A percentile compares a stretch with the other conserved stretches of the same genome.
These are phyloP conservation scores for Leccinum subgranulosum DNA, from an alignment of 768 basidiomycete species.

Conservation along the genomic window DNA sequence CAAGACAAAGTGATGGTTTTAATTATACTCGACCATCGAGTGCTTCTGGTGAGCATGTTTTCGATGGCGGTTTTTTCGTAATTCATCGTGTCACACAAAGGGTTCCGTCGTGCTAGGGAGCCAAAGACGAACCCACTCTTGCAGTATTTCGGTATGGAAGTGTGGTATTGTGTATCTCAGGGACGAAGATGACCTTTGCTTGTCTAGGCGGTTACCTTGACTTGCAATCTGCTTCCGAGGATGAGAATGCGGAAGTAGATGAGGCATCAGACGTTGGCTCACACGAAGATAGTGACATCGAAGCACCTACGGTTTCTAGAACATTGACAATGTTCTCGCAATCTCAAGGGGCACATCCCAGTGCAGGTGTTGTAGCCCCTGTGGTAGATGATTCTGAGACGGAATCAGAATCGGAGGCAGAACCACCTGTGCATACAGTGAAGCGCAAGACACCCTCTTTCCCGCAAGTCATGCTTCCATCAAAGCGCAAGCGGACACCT, in stretches of 20 bases:
- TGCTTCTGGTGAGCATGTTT: constrained; percentile 10
- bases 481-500: constrained; percentile 19
- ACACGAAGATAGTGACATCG: constrained; percentile 25
- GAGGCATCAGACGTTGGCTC: constrained; percentile 18
- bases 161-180: neutral
- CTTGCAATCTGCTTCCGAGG: constrained; percentile 52
- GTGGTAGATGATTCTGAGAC: constrained; percentile 27
- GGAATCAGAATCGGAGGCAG: constrained; percentile 33
- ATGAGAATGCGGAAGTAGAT: constrained; percentile 20
- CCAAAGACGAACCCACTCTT: constrained; percentile 40
- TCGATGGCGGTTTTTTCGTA: neutral
- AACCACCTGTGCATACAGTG: neutral
- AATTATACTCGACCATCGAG: constrained; percentile 3
- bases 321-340: constrained; percentile 12
- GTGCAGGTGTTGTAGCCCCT: neutral
- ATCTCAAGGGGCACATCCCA: constrained; percentile 4
- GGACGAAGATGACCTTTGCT: neutral
- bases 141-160: constrained; percentile 46
- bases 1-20: constrained; percentile 11
- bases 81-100: neutral
- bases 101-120: neutral
- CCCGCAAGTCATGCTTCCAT: constrained; percentile 2
- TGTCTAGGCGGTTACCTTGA: constrained; percentile 40
- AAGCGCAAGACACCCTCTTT: constrained; percentile 28
- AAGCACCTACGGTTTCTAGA: constrained; percentile 23